Base-by-base conservation (phyloP, 768 basidiomycete species). In the Calocera viscosa region DNA sequence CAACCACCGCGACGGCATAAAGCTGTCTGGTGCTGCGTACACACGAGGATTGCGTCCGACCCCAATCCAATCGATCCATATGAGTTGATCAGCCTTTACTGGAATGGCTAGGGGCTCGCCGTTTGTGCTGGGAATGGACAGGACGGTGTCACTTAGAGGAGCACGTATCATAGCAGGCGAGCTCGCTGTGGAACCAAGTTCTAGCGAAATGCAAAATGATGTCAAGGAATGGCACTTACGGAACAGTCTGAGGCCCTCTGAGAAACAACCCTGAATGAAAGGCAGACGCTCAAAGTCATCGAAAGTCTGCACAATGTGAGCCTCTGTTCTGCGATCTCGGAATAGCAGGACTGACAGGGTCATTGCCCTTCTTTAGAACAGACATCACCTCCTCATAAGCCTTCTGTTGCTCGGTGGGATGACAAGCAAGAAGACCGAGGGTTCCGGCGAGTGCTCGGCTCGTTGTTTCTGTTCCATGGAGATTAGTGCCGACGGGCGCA, bases 1-100 rank as follows among this genome's bases (percentile, higher is more conserved):
- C 60, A 81, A 75, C 83, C 83, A 84, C 41, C 83, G 75, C 0
- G 81, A 82, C 0, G 83, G 83, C 53, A 75, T 78, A 75, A 76
- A 83, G 64, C 76, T 72, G n/a, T 79, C 73, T 0, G 83, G 82
- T 14, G 81, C 76, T 1, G 81, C 77, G 67, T 80, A 83, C 70
- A 82, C 80, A 16, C 80, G 75, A 1, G 81, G 77, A 67, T 83
- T 83, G 70, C 82, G 79, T 73, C 53, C 53, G 19, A 60, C 53
- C 10, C 53, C 53, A 16, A 32, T 19, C 53, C 53, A 60, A 26
- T 60, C 53, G 16, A 32, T 22, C 53, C 53, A 60, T 26, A 60
- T 30, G 53, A 5, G 7, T 19, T 60, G 53, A 32, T 22, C 53
- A 8, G 53, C 53, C 19, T 60, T 60, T 7, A 60, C 11, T 2